Percentiles rank a stretch among this genome's conserved stretches.
These are phyloP conservation scores for Rhizopus stolonifer DNA, from an alignment of 371 early-diverging fungal species.

Conservation along the genomic window DNA sequence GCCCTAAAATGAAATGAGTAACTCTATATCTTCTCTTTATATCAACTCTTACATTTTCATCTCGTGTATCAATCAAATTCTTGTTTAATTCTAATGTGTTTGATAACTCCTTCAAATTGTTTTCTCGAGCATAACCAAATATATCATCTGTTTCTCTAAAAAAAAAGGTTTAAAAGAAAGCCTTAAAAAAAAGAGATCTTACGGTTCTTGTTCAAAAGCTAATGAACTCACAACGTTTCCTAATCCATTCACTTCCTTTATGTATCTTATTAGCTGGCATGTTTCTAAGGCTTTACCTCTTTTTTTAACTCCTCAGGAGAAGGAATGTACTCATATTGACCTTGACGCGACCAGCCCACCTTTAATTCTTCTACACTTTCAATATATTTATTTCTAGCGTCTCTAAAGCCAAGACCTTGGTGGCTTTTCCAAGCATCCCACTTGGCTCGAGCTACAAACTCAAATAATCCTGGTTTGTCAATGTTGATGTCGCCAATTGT, in stretches of 20 bases:
- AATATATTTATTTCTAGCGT: conserved; percentile 37
- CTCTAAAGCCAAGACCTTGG: conserved; percentile 25
- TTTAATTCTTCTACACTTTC: conserved; percentile 32
- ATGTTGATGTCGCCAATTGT: conserved; percentile 43
- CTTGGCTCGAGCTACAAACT: conserved; percentile 50
- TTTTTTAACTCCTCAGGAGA: conserved; percentile 12
- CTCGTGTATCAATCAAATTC: conserved; percentile 20
- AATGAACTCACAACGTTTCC: conserved; percentile 34
- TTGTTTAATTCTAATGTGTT: conserved; percentile 2
- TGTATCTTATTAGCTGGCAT: background rate
- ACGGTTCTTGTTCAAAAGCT: conserved; percentile 26
- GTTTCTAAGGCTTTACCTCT: too few species aligned
- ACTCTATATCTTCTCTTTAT: background rate
- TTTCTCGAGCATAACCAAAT: conserved; percentile 33
- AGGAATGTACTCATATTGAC: conserved; percentile 31
- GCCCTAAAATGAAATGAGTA: conserved; percentile 23
- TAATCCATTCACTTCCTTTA: conserved; percentile 13
- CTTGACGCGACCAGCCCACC: conserved; percentile 46
- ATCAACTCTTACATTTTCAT: conserved; percentile 22
- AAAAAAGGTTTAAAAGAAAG: background rate
- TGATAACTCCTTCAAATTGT: conserved; percentile 19
- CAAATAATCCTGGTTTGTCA: conserved; percentile 40
- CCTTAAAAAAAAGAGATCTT: background rate
- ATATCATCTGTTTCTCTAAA: conserved; percentile 32
- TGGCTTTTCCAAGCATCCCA: conserved; percentile 51